A percentile compares a stretch with the other conserved stretches of the same genome.
Conservation (phyloP, 352 stramenopile genomes). For the Pseudoperonospora humuli region DNA sequence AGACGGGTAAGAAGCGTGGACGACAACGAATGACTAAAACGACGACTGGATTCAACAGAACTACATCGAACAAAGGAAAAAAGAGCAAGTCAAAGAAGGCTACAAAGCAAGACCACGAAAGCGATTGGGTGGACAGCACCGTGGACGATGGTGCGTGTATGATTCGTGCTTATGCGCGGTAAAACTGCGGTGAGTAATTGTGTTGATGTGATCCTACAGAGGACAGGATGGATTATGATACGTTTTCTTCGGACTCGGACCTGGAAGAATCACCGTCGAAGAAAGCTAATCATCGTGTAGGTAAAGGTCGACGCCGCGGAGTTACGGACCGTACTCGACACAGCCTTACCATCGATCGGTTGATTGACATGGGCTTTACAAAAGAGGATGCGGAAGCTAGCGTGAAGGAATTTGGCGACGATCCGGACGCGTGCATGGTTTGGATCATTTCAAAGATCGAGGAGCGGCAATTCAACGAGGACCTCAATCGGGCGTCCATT, state of each 20-base stretch:
- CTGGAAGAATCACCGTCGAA: constrained; percentile 12
- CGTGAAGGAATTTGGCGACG: constrained; percentile 41
- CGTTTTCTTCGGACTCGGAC: constrained; percentile 17
- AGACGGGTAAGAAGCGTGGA: constrained; percentile 25
- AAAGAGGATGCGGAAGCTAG: constrained; percentile 57
- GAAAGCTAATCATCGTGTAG: constrained; percentile 7
- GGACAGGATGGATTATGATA: constrained; percentile 5
- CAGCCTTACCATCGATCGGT: constrained; percentile 47
- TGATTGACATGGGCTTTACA: constrained; percentile 59
- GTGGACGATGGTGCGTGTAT: constrained; percentile 15
- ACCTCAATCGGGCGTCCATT: constrained; percentile 72
- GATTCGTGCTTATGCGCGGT: background rate
- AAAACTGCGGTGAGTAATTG: constrained; percentile 1
- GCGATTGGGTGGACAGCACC: background rate
- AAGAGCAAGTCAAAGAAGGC: constrained; percentile 16
- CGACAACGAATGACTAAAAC: constrained; percentile 7
- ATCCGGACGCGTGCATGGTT: constrained; percentile 68
- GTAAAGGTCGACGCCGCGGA: constrained; percentile 9
- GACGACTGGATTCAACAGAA: background rate
- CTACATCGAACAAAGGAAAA: constrained; percentile 8
- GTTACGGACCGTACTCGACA: constrained; percentile 25
- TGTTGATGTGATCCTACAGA: constrained; percentile 5
- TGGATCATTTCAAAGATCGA: constrained; percentile 75
- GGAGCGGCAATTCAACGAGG: constrained; percentile 56
- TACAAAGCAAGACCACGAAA: background rate